phyloP scores from a whole-genome alignment of 2,329 filamentous ascomycete species.

The Zopfia rhizophila region DNA sequence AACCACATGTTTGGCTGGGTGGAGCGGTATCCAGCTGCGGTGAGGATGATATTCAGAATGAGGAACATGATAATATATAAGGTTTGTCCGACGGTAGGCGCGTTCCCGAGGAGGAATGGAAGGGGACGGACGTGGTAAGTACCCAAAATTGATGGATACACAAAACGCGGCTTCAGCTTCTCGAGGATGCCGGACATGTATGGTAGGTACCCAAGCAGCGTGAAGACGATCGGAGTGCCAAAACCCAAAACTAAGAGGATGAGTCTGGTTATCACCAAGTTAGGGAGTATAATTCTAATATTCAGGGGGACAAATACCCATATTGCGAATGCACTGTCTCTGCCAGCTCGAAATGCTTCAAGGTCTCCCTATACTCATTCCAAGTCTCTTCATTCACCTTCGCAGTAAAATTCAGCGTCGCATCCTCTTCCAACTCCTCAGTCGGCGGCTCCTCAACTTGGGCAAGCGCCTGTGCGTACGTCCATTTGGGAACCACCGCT shows the following conservation, averaged over 20 bases:
- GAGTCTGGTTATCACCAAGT: slow-evolving; percentile 19
- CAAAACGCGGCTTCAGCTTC: slow-evolving; percentile 24
- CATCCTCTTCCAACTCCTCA: slow-evolving; percentile 15
- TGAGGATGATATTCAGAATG: slow-evolving; percentile 29
- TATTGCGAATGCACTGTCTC: slow-evolving; percentile 27
- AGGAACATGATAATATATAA: slow-evolving; percentile 54
- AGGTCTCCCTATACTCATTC: slow-evolving; percentile 7
- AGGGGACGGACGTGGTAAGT: slow-evolving; percentile 28
- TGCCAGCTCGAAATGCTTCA: slow-evolving; percentile 20
- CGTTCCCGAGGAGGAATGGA: slow-evolving; percentile 37
- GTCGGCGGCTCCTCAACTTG: slow-evolving; percentile 20
- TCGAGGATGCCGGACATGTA: slow-evolving; percentile 20
- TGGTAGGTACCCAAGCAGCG: slow-evolving; percentile 23
- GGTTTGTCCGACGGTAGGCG: slow-evolving; percentile 57
- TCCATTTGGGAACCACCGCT: slow-evolving; percentile 24
- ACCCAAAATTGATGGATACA: slow-evolving; percentile 27
- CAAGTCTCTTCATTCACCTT: slow-evolving; percentile 19
- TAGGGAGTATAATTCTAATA: too few species aligned
- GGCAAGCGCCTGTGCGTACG: slow-evolving; percentile 28
- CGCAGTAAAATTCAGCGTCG: slow-evolving; percentile 26
- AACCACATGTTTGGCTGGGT: slow-evolving; percentile 53
- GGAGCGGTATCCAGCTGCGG: slow-evolving; percentile 43
- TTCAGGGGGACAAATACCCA: too few species aligned
- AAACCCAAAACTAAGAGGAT: slow-evolving; percentile 31
- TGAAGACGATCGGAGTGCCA: slow-evolving; percentile 29